Conservation (phyloP, 169 alveolate species). For the Eimeria maxima region DNA sequence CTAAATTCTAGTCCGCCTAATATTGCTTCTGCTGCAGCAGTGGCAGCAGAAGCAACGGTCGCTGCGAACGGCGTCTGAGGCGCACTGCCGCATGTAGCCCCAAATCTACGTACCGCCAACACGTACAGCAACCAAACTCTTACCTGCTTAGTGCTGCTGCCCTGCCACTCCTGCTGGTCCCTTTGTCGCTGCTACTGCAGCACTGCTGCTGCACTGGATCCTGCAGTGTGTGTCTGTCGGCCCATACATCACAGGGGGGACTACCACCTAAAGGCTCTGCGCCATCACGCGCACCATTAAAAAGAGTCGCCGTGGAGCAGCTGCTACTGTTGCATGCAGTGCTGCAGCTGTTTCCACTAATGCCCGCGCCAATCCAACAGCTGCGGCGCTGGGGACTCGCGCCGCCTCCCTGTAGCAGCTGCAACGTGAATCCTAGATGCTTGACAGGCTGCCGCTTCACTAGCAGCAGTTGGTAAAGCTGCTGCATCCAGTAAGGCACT, state of each 20-base stretch:
- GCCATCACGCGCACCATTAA: background rate
- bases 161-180: background rate
- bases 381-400: background rate
- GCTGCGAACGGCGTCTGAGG: background rate
- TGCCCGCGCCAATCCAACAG: constrained; percentile 13
- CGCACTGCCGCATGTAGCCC: background rate
- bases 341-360: background rate
- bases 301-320: background rate
- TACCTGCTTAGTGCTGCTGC: background rate
- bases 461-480: background rate
- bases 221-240: background rate
- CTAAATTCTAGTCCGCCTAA: background rate
- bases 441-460: background rate
- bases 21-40: background rate
- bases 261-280: background rate
- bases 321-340: constrained; percentile 34
- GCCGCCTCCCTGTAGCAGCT: background rate
- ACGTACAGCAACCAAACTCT: background rate
- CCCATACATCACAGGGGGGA: background rate
- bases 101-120: background rate
- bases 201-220: background rate
- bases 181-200: too few relatives aligned
- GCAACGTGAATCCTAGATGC: too few relatives aligned
- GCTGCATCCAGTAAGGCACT: background rate
- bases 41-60: background rate